Evolutionary conservation across 768 basidiomycete genomes (phyloP), one percentile per base, ranked within the genome.

Genomic region (Lactarius akahatsu): DNA sequence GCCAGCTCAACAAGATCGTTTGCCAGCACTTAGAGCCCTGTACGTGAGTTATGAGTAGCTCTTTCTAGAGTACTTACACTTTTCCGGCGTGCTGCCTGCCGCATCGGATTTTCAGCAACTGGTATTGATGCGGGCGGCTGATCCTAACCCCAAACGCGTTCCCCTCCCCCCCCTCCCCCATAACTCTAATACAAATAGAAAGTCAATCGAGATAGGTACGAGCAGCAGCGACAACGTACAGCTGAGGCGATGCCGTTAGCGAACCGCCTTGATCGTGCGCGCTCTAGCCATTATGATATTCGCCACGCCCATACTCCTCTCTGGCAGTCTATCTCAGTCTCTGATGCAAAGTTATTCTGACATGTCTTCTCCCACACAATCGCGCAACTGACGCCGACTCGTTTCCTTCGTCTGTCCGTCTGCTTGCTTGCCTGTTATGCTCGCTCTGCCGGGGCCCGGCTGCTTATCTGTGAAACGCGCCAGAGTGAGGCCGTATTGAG

Each of bases 91-190:
- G 9, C 20, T n/a, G 32, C 32, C 32, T 11, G 45, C 9, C n/a
- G 13, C 23, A 5, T 13, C 23, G 11, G 50, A 26, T 26, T 26
- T 50, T 50, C 50, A 26, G 50, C 23, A 26, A 23, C 26, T 50
- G 23, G 23, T 7, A 15, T 50, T 26, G 50, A 23, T 15, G 50
- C 50, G 50, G n/a, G 50, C 50, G 50, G 50, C n/a, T 23, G 23
- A 50, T 50, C 50, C 50, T 50, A 50, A 50, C 23, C 50, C 50
- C 50, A 50, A 50, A 50, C 50, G 50, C 50, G 50, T 50, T 50
- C 50, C 9, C 50, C 50, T 13, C n/a, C 11, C 50, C 11, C 50
- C 5, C 3, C 50, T 10, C 50, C 23, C 50, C 50, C 5, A 26
- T 26, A 50, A 50, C 50, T 50, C 11, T 50, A 50, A 50, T 10